phyloP scores from a whole-genome alignment of 2,329 filamentous ascomycete species.

The Beauveria pseudobassiana region DNA sequence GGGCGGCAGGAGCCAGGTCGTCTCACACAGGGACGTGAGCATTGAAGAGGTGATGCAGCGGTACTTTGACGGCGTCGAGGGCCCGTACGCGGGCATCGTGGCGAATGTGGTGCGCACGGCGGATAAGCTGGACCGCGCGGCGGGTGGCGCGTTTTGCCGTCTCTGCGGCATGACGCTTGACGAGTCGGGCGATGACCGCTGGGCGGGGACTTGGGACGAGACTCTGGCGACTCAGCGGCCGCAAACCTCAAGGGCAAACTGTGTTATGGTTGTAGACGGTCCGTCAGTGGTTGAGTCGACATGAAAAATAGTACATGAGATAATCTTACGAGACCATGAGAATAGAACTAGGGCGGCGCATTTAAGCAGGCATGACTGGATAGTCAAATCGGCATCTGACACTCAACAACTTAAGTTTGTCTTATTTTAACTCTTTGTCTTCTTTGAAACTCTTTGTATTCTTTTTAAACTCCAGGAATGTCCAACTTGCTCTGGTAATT shows the following conservation, averaged over 20 bases:
- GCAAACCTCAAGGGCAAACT: constrained; percentile 31
- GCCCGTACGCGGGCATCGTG: constrained; percentile 82
- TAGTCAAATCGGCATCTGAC: not conserved
- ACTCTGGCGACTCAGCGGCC: constrained; percentile 19
- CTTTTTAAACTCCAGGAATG: constrained; percentile 6
- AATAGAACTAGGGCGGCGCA: not conserved
- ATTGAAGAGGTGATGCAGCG: constrained; percentile 87
- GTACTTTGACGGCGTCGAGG: constrained; percentile 77
- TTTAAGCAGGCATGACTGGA: not conserved
- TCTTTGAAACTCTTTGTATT: constrained; percentile 1
- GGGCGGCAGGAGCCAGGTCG: constrained; percentile 30
- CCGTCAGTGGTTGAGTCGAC: constrained; percentile 41
- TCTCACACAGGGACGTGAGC: constrained; percentile 68
- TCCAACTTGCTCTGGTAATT: not conserved
- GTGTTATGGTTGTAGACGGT: constrained; percentile 70
- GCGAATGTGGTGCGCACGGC: constrained; percentile 91
- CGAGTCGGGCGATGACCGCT: constrained; percentile 54
- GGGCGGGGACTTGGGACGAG: constrained; percentile 53
- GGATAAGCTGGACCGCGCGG: constrained; percentile 60
- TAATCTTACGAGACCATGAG: not conserved
- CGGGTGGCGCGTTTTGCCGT: constrained; percentile 42
- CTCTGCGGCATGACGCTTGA: constrained; percentile 64
- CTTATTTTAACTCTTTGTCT: constrained; percentile 1
- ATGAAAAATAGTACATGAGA: not conserved
- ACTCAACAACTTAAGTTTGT: not conserved